phyloP scores from a whole-genome alignment of 1,139 yeast genomes.

The Candida sojae region DNA sequence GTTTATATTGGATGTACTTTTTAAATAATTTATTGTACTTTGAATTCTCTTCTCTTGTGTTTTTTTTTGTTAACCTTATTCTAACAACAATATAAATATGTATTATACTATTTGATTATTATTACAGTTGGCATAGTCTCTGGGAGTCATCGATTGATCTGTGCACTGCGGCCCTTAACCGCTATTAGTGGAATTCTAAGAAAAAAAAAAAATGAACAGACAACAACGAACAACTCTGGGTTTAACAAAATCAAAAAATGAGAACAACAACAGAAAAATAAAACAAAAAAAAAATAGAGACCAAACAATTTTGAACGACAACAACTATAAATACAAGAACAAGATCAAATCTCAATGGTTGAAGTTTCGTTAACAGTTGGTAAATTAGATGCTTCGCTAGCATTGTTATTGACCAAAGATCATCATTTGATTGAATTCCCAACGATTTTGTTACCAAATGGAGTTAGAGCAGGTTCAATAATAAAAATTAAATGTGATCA shows the following conservation, averaged over 20 bases:
- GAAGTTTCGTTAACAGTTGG: conserved; percentile 94
- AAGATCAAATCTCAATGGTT: conserved; percentile 50
- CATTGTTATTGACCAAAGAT: conserved; percentile 84
- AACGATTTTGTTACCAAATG: conserved; percentile 85
- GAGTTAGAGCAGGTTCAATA: conserved; percentile 92
- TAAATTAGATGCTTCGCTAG: conserved; percentile 91
- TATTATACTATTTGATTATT: neutral
- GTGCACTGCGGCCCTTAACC: no score
- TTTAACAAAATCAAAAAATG: neutral
- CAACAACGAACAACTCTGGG: neutral
- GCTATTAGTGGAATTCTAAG: no score
- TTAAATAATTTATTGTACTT: neutral
- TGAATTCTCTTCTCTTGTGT: neutral
- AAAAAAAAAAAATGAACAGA: neutral
- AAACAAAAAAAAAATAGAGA: neutral
- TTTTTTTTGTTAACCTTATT: neutral
- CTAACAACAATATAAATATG: neutral
- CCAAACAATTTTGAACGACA: no score
- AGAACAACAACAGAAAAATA: neutral
- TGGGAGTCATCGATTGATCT: no score
- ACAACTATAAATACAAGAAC: neutral
- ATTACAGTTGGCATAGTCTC: neutral
- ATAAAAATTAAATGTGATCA: conserved; percentile 84
- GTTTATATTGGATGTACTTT: neutral
- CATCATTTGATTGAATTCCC: conserved; percentile 97